Base-by-base conservation (phyloP, 2,329 filamentous ascomycete species). In the Penicillium corylophilum region DNA sequence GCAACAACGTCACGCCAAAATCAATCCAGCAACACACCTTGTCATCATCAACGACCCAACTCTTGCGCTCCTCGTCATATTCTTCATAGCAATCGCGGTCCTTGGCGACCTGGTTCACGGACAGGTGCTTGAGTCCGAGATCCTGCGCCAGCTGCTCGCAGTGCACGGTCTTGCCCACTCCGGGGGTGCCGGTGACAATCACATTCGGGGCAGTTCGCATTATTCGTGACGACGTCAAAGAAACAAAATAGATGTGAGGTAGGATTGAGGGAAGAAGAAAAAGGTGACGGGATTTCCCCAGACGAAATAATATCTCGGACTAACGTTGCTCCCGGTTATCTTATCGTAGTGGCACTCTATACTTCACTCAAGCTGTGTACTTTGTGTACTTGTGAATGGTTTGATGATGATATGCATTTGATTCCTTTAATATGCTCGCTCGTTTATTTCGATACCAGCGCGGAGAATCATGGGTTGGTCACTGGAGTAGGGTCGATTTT, bases 21-120 rank as follows among this genome's bases (percentile, higher is more conserved):
- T 8, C 6, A 3, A 26, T 20, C n/a, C 5, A 20, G 23, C 9
- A 39, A 43, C 74, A 54, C 66, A 91, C 90, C 81, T 95, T 95
- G 69, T 99, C 94, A 72, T 99, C 94, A 68, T 99, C 93, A 15
- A 99, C 92, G 51, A 97, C 88, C 85, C 89, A 95, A 64, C 88
- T 91, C 69, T 90, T 84, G 48, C 87, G 85, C 70, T 92, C 88
- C 39, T 95, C 88, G 62, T 95, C 90, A 74, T 84, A 95, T 22
- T 89, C 89, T 67, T 96, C 91, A 66, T 94, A 89, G 67, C 92
- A 96, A 52, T 82, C 84, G 60, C 87, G 83, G 56, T 95, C 89
- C 74, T 96, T 96, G 55, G 95, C 92, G 35, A 97, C 79, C 63
- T 95, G 84, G 72, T 97, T 99, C 65, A 99, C 84, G 9, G 88